A percentile compares a stretch with the other conserved stretches of the same genome.
Conservation (phyloP, 805 yeast species). For the Grigorovia yakushimaensis region DNA sequence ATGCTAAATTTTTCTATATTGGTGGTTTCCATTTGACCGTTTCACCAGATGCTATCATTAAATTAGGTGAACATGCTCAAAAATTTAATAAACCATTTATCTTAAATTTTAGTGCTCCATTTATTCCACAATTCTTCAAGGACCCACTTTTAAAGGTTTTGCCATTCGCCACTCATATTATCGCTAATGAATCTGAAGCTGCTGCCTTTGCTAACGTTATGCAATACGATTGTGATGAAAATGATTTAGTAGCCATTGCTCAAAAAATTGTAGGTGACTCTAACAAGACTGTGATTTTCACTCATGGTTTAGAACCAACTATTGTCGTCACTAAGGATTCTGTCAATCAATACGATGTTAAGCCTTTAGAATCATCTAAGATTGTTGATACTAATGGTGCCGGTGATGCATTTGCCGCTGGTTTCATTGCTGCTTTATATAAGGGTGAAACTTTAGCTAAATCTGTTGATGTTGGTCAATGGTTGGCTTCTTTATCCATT, state of each 20-base stretch:
- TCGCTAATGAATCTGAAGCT: constrained; percentile 97
- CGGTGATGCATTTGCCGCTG: constrained; percentile 97
- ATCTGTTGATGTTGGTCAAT: constrained; percentile 77
- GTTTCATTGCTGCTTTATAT: constrained; percentile 83
- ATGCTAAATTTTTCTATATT: constrained; percentile 75
- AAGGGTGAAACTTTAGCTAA: constrained; percentile 55
- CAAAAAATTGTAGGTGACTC: constrained; percentile 51
- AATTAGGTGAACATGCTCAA: constrained; percentile 88
- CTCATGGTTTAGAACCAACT: constrained; percentile 93
- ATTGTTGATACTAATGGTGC: constrained; percentile 96
- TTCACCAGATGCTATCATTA: constrained; percentile 85
- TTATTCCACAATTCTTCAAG: constrained; percentile 92
- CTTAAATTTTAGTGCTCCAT: constrained; percentile 92
- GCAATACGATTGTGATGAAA: constrained; percentile 36
- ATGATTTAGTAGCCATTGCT: constrained; percentile 71
- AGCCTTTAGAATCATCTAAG: constrained; percentile 53
- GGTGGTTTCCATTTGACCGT: constrained; percentile 99
- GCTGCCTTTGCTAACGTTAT: constrained; percentile 87
- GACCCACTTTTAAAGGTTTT: constrained; percentile 70
- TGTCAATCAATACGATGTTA: constrained; percentile 54
- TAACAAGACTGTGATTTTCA: constrained; percentile 82
- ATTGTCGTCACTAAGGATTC: constrained; percentile 51
- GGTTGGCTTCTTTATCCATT: constrained; percentile 88
- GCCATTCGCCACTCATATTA: constrained; percentile 82
- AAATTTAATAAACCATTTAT: constrained; percentile 66